Conservation (phyloP, 768 basidiomycete species). For the Rhizopogon vinicolor region DNA sequence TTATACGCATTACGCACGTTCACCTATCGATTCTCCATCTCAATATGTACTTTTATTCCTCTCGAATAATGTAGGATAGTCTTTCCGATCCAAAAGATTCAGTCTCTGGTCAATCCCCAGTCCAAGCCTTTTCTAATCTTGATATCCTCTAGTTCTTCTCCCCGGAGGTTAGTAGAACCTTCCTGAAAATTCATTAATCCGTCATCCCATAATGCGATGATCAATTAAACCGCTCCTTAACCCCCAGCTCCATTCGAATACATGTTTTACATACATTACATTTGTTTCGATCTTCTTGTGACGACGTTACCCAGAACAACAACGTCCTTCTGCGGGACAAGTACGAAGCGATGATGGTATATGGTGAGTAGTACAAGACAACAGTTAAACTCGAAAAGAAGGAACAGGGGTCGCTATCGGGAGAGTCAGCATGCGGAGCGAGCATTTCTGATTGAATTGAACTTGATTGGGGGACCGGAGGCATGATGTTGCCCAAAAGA, state of each 20-base stretch:
- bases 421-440: conserved; percentile 8
- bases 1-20: too few species aligned
- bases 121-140: too few species aligned
- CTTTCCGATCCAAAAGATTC: too few species aligned
- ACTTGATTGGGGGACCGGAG: background rate
- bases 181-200: too few species aligned
- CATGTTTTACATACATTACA: background rate
- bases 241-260: background rate
- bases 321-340: background rate
- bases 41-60: too few species aligned
- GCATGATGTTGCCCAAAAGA: conserved; percentile 27
- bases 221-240: too few species aligned
- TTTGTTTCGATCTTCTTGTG: background rate
- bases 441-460: conserved; percentile 4
- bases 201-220: too few species aligned
- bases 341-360: background rate
- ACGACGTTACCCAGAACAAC: background rate
- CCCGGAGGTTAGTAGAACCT: too few species aligned
- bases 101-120: too few species aligned
- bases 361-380: background rate
- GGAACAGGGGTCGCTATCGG: conserved; percentile 19
- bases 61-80: too few species aligned
- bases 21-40: too few species aligned
- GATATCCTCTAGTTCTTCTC: too few species aligned
- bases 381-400: conserved; percentile 7